These are phyloP conservation scores for Blastobotrys malaysiensis DNA, from an alignment of 1,139 yeast species.

Conservation along the genomic window DNA sequence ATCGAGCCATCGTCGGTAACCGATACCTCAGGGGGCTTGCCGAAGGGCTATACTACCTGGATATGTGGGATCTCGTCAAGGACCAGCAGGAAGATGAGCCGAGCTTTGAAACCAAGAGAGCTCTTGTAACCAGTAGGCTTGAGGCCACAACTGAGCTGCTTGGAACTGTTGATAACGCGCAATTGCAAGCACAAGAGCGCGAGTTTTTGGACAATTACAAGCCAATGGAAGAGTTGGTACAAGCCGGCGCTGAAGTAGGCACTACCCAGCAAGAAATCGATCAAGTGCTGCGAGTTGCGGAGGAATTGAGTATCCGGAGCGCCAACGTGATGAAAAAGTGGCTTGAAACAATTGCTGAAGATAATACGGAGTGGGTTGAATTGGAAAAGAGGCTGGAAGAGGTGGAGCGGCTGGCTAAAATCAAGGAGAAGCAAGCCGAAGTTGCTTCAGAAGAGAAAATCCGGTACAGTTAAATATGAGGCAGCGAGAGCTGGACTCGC, in stretches of 20 bases:
- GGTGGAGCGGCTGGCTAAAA: conserved; percentile 15
- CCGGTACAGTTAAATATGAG: conserved; percentile 3
- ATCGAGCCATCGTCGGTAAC: not conserved
- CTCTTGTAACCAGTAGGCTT: not conserved
- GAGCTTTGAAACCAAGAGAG: not conserved
- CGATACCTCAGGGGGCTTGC: not conserved
- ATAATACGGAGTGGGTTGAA: conserved; percentile 17
- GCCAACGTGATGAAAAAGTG: conserved; percentile 18
- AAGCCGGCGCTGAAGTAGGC: not conserved
- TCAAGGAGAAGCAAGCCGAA: not conserved
- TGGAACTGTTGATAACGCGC: not conserved
- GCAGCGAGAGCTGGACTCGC: not conserved
- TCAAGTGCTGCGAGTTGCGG: conserved; percentile 10
- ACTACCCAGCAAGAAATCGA: conserved; percentile 6
- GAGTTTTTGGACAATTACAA: not conserved
- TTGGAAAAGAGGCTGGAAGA: conserved; percentile 13
- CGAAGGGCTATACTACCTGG: not conserved
- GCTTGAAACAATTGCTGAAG: conserved; percentile 12
- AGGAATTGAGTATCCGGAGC: conserved; percentile 18
- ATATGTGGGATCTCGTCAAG: not conserved
- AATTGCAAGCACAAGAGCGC: not conserved
- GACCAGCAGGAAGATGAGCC: not conserved
- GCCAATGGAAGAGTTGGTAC: not conserved
- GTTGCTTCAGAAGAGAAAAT: conserved; percentile 8
- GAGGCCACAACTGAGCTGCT: not conserved